Conservation (phyloP, 306 rosid species). For the Abrus precatorius region DNA sequence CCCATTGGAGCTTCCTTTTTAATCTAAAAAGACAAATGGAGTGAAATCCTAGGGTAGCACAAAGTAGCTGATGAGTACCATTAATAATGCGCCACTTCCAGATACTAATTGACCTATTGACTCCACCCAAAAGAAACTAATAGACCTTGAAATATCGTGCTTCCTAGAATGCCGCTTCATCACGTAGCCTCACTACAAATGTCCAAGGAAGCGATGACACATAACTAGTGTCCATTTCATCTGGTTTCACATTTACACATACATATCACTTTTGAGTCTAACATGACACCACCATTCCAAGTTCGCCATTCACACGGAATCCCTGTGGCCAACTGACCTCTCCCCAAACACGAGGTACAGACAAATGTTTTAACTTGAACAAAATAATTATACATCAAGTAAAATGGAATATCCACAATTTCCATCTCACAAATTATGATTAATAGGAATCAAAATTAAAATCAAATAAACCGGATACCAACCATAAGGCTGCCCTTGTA, state of each 20-base stretch:
- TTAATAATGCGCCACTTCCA: not conserved
- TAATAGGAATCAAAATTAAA: slow-evolving; percentile 35
- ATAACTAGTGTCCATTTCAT: not conserved
- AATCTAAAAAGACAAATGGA: not conserved
- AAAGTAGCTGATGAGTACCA: not conserved
- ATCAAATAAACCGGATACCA: slow-evolving; percentile 35
- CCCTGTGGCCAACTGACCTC: too few species aligned
- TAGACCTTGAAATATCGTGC: not conserved
- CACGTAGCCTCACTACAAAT: not conserved
- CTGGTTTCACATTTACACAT: not conserved
- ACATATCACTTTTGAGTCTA: not conserved
- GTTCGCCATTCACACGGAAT: too few species aligned
- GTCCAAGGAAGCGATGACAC: too few species aligned
- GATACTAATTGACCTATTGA: not conserved
- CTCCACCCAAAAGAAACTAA: not conserved
- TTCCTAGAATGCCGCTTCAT: not conserved
- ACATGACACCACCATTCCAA: too few species aligned
- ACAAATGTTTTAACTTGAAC: not conserved
- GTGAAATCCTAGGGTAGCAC: not conserved
- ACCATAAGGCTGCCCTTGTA: slow-evolving; percentile 44
- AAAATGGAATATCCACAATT: slow-evolving; percentile 7
- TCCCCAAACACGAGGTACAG: not conserved
- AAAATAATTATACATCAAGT: not conserved
- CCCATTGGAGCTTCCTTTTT: not conserved
- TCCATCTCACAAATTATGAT: slow-evolving; percentile 25